These are phyloP conservation scores for Penicillium dipodomyicola DNA, from an alignment of 495 filamentous ascomycete species.

Conservation along the genomic window DNA sequence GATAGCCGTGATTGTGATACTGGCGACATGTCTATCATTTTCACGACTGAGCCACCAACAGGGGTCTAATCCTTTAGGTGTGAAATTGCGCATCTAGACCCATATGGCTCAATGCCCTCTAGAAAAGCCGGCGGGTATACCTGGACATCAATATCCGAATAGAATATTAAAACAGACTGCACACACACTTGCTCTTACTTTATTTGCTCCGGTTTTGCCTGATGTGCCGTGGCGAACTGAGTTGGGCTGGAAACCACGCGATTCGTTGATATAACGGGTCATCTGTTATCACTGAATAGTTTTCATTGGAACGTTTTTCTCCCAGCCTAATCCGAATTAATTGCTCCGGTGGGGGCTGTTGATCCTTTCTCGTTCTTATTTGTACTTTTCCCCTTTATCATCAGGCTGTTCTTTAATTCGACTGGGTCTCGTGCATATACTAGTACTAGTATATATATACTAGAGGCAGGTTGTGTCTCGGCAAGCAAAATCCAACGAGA, in stretches of 20 bases:
- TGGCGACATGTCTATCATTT: conserved; percentile 5
- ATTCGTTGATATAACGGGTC: conserved; percentile 3
- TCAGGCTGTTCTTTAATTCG: not conserved
- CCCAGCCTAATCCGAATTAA: not conserved
- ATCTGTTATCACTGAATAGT: not conserved
- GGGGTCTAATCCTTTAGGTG: conserved; percentile 7
- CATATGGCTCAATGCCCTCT: not conserved
- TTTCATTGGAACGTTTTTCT: not conserved
- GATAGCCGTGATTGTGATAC: not conserved
- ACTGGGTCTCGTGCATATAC: not conserved
- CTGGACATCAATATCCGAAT: not conserved
- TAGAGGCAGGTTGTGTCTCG: not conserved
- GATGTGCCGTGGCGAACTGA: not conserved
- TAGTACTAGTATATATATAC: not conserved
- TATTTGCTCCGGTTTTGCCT: not conserved
- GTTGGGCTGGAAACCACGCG: not conserved
- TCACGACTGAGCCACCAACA: conserved; percentile 9
- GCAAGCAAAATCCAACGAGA: not conserved
- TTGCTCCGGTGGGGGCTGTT: not conserved
- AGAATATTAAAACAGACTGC: not conserved
- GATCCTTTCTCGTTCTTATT: not conserved
- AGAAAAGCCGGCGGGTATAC: not conserved
- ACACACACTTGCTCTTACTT: not conserved
- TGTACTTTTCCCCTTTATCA: not conserved
- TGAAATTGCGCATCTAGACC: not conserved